Conservation (phyloP, 495 filamentous ascomycete genomes). For the Lepraria neglecta region DNA sequence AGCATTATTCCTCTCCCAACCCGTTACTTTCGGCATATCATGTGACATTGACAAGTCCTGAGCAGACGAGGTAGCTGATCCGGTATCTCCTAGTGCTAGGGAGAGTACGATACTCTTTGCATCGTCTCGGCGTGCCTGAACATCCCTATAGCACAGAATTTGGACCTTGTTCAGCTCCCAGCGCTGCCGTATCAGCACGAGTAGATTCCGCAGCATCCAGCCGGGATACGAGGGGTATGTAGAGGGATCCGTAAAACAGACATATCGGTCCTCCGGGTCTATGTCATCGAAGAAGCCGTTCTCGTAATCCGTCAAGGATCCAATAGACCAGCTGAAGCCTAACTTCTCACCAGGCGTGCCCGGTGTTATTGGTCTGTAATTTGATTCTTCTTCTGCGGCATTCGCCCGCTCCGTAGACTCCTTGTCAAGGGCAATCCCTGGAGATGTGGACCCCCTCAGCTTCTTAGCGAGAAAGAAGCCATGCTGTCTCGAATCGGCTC, state of each 20-base stretch:
- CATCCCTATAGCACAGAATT: constrained; percentile 86
- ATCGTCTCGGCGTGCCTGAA: constrained; percentile 65
- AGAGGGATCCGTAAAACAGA: constrained; percentile 87
- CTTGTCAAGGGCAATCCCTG: background rate
- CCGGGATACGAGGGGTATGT: constrained; percentile 79
- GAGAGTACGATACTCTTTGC: constrained; percentile 72
- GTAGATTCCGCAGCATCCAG: constrained; percentile 86
- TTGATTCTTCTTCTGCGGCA: constrained; percentile 25
- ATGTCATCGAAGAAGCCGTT: constrained; percentile 75
- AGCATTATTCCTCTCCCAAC: constrained; percentile 80
- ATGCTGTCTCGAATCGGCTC: constrained; percentile 69
- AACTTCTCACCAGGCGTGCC: constrained; percentile 40
- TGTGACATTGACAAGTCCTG: constrained; percentile 9
- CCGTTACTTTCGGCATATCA: constrained; percentile 76
- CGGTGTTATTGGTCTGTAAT: constrained; percentile 33
- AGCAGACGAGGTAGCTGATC: constrained; percentile 14
- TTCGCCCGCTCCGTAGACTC: constrained; percentile 18
- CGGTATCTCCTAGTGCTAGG: constrained; percentile 48
- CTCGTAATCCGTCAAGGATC: constrained; percentile 69
- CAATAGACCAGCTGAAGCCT: constrained; percentile 67
- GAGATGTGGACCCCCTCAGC: constrained; percentile 31
- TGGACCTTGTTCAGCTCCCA: constrained; percentile 73
- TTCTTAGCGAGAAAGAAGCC: constrained; percentile 92
- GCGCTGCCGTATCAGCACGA: constrained; percentile 76
- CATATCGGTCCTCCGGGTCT: constrained; percentile 61